These are phyloP conservation scores for Paramecium pentaurelia DNA, from an alignment of 73 alveolate species.

Conservation along the genomic window DNA sequence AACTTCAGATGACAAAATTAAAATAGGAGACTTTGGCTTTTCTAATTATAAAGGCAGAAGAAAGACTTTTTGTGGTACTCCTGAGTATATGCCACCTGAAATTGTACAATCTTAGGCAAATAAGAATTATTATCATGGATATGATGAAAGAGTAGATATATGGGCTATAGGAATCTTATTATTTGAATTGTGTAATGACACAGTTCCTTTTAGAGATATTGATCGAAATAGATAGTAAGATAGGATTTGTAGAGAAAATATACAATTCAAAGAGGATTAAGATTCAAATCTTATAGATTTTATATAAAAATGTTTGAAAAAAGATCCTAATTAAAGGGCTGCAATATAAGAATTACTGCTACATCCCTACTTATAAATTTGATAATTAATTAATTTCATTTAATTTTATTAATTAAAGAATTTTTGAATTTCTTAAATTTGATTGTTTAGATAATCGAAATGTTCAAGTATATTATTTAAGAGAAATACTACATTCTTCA, in stretches of 20 bases:
- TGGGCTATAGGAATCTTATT: conserved; percentile 90
- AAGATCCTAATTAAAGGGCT: conserved; percentile 22
- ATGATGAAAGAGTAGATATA: conserved; percentile 87
- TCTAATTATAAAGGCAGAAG: not conserved
- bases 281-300: not conserved
- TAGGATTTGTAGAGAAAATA: not conserved
- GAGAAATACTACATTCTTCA: no score
- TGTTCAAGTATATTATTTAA: not conserved
- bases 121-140: not conserved
- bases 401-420: not conserved
- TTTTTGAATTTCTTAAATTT: not conserved
- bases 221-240: not conserved
- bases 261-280: not conserved
- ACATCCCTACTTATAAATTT: not conserved
- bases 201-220: conserved; percentile 64
- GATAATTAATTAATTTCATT: not conserved
- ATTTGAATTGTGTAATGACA: conserved; percentile 65
- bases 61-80: not conserved
- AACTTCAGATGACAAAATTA: not conserved
- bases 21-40: conserved; percentile 6
- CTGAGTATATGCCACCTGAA: conserved; percentile 7
- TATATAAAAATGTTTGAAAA: not conserved
- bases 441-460: not conserved
- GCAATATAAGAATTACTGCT: not conserved
- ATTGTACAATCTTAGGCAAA: not conserved